Evolutionary conservation across 1,284 basidiomycete genomes (phyloP), one percentile per base, ranked within the genome.

Genomic region (Leccinum huronense): DNA sequence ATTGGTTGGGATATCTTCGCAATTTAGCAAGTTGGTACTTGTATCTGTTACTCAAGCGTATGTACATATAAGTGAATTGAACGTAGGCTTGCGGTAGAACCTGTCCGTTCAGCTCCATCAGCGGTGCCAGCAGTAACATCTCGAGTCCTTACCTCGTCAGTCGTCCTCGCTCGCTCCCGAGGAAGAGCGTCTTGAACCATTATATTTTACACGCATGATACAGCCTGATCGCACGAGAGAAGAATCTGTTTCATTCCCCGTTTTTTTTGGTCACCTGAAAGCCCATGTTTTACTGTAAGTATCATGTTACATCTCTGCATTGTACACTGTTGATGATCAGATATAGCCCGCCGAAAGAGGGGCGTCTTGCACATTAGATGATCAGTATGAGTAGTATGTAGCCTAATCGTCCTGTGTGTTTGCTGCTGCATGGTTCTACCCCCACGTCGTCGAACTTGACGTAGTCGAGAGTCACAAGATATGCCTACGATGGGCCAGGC

Each of bases 1-100:
- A 11, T 19, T 11, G n/a, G n/a, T n/a, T 45, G 16, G 55, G 3
- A 19, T 36, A 65, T 36, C 16, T 34, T 23, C 8, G 11, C 42
- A 4, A 8, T 42, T 9, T 13, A 19, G 56, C 54, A 31, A 19
- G 13, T 59, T 14, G 48, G 54, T 23, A 51, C 11, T 13, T 45
- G n/a, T 48, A 19, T 51, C 19, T 23, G 36, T 53, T 59, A 27
- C 23, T 27, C 23, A 48, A n/a, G 9, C 6, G n/a, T 38, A 27
- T 36, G n/a, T 67, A 27, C 23, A 27, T 27, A 61, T 62, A 57
- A 40, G 27, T 19, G 38, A 38, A 31, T 36, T 10, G 66, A 40
- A 60, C 54, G 33, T 23, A 42, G 48, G 23, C 19, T 34, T 34
- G 34, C 1, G 3, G 31, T 19, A 23, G 11, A 27, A 58, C 14